Evolutionary conservation across 1,139 yeast species (phyloP), one percentile per base, ranked within the genome.

Genomic region (Taphrina wiesneri): DNA sequence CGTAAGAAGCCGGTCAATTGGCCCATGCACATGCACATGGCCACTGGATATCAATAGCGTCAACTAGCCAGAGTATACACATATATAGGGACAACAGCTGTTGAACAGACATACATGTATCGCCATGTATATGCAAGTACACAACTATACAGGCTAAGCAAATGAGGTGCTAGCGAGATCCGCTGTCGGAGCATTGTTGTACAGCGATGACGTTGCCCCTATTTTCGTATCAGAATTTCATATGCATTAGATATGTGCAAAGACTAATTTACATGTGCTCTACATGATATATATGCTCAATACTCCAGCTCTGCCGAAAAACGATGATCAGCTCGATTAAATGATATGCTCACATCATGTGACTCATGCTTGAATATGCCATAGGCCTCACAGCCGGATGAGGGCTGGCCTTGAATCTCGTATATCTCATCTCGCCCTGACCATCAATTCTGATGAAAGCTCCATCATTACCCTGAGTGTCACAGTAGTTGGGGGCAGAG

Each of bases 311-410:
- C 9, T 30, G 6, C 11, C 11, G 34, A 30, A 11, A 15, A 32
- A 11, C 2, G 5, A 32, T 11, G 15, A 32, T 11, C 9, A 1
- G 46, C 13, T 23, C 26, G 51, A 13, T 21, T 45, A n/a, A 17
- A 23, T 11, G 51, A 26, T 30, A 25, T 49, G 36, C 28, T 52
- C 36, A 54, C 59, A 54, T 54, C 59, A 54, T 54, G 36, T 54
- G 59, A 34, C 59, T 54, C 59, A 54, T 56, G 21, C 52, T 62
- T 9, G 68, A 66, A 51, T 66, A 66, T 19, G 68, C 68, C 99
- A 93, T 93, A 57, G 99, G 98, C 73, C 87, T 90, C 69, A 93
- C 79, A 71, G 88, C 86, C 1, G 99, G 99, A 77, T 93, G 99
- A 34, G 88, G 86, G 21, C 88, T 96, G 1, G 96, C 97, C 41